Conservation (phyloP, 805 yeast species). For the Hanseniaspora lindneri region DNA sequence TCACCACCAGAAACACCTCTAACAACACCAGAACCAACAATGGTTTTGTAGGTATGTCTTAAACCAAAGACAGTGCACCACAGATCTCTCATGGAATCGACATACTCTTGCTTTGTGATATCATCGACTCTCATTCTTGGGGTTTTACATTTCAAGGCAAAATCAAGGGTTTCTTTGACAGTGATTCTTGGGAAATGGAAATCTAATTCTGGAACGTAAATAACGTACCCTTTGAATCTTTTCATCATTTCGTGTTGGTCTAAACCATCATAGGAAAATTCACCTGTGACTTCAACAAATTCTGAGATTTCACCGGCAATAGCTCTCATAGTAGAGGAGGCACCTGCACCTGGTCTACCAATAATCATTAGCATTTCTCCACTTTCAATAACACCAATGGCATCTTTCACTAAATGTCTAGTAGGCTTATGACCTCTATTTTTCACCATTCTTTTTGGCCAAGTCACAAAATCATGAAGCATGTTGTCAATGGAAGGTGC, state of each 20-base stretch:
- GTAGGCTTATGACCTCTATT: conserved; percentile 27
- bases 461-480: conserved; percentile 28
- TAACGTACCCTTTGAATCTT: conserved; percentile 36
- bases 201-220: conserved; percentile 43
- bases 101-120: conserved; percentile 32
- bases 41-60: conserved; percentile 48
- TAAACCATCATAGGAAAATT: conserved; percentile 40
- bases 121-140: conserved; percentile 36
- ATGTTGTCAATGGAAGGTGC: conserved; percentile 38
- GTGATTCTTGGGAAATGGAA: conserved; percentile 42
- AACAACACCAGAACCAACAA: conserved; percentile 56
- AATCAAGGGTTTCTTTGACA: conserved; percentile 40
- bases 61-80: conserved; percentile 41
- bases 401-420: conserved; percentile 33
- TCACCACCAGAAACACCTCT: conserved; percentile 68
- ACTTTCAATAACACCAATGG: conserved; percentile 35
- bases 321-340: conserved; percentile 42
- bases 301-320: conserved; percentile 37
- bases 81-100: conserved; percentile 31
- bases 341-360: conserved; percentile 55
- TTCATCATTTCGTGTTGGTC: conserved; percentile 38
- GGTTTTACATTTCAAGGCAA: conserved; percentile 40
- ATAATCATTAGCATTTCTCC: conserved; percentile 45
- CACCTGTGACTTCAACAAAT: conserved; percentile 31
- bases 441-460: conserved; percentile 27